Evolutionary conservation across 2,329 filamentous ascomycete species (phyloP).

Genomic region (Raffaelea ambrosiae): DNA sequence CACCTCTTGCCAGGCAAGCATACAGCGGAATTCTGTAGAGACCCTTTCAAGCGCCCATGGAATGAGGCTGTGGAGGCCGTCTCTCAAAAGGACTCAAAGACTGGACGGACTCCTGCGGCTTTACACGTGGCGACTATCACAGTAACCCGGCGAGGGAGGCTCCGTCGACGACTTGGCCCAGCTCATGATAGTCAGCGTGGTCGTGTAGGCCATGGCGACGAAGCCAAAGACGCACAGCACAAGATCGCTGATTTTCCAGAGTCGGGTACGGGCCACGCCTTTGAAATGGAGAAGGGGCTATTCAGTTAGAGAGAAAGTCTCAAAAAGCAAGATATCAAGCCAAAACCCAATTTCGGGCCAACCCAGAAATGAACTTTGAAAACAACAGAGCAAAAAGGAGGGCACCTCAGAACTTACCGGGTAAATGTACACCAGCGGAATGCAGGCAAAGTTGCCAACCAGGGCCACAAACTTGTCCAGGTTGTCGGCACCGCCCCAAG

Average conservation of each 20-base stretch:
- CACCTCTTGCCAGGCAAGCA: no score
- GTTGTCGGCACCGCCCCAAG: constrained; percentile 87
- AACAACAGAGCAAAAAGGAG: not conserved
- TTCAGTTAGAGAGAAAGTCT: constrained; percentile 21
- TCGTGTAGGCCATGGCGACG: constrained; percentile 87
- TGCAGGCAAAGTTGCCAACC: constrained; percentile 95
- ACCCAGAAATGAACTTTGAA: not conserved
- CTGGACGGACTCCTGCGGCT: no score
- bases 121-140: constrained; percentile 25
- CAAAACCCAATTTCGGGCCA: no score
- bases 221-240: constrained; percentile 72
- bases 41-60: no score
- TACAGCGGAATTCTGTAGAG: no score
- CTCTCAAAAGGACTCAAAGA: not conserved
- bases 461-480: constrained; percentile 96
- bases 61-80: not conserved
- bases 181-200: constrained; percentile 72
- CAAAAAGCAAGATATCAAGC: no score
- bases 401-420: constrained; percentile 65
- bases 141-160: constrained; percentile 43
- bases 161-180: constrained; percentile 58
- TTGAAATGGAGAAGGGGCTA: constrained; percentile 86
- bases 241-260: constrained; percentile 66
- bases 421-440: constrained; percentile 95
- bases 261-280: constrained; percentile 61